Conservation (phyloP, 2,329 filamentous ascomycete genomes). For the Tolypocladium guangdongense region DNA sequence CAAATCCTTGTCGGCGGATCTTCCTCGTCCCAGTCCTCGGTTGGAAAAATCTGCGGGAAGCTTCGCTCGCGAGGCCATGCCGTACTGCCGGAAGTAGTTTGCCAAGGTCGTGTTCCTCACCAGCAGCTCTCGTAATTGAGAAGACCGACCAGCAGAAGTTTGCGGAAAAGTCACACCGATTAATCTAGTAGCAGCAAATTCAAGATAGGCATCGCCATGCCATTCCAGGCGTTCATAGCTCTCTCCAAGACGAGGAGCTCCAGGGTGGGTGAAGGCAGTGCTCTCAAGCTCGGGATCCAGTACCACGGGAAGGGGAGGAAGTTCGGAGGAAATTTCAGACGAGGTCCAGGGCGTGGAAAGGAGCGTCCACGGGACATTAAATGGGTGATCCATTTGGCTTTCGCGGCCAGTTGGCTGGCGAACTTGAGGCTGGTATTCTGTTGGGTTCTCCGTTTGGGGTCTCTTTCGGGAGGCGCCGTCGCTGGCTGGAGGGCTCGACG, state of each 20-base stretch:
- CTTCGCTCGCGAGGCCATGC: conserved; percentile 52
- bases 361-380: not conserved
- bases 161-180: conserved; percentile 63
- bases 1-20: conserved; percentile 37
- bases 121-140: conserved; percentile 66
- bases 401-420: not conserved
- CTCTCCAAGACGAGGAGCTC: conserved; percentile 18
- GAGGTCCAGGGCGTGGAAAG: conserved; percentile 36
- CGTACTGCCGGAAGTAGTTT: conserved; percentile 58
- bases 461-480: conserved; percentile 4
- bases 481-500: not conserved
- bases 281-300: conserved; percentile 46
- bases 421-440: not conserved
- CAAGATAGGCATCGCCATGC: conserved; percentile 77
- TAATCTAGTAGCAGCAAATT: conserved; percentile 63
- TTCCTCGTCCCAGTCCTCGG: conserved; percentile 11
- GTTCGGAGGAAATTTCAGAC: conserved; percentile 32
- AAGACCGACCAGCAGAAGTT: conserved; percentile 56
- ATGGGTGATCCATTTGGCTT: not conserved
- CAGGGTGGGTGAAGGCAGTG: conserved; percentile 58
- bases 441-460: not conserved
- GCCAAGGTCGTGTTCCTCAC: conserved; percentile 73
- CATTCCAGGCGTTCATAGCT: conserved; percentile 79
- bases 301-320: conserved; percentile 52
- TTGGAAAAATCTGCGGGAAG: conserved; percentile 36